These are phyloP conservation scores for Termitomyces sp. DNA, from an alignment of 768 basidiomycete species.

Conservation along the genomic window DNA sequence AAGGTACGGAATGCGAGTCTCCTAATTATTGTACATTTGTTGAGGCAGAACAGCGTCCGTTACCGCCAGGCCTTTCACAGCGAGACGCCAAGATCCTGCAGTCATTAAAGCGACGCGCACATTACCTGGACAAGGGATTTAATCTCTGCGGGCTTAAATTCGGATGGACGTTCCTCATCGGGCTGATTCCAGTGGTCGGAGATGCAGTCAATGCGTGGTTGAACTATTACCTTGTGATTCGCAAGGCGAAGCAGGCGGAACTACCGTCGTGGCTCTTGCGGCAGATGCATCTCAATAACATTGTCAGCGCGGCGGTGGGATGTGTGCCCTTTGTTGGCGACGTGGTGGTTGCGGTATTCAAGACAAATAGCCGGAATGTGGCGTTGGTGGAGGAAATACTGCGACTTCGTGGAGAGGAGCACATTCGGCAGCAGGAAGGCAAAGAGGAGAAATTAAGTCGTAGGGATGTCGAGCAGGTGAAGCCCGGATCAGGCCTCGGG, in stretches of 20 bases:
- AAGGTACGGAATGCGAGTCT: slow-evolving; percentile 36
- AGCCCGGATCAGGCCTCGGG: slow-evolving; percentile 49
- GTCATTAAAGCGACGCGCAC: slow-evolving; percentile 71
- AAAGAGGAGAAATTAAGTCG: slow-evolving; percentile 18
- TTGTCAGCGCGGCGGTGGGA: slow-evolving; percentile 59
- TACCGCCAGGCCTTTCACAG: slow-evolving; percentile 73
- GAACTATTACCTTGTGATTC: slow-evolving; percentile 72
- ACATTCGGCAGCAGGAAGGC: slow-evolving; percentile 43
- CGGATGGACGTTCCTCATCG: slow-evolving; percentile 83
- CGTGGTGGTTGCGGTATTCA: slow-evolving; percentile 68
- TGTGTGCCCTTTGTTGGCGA: slow-evolving; percentile 72
- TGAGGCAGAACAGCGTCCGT: slow-evolving; percentile 40
- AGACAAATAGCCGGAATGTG: slow-evolving; percentile 88
- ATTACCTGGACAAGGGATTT: slow-evolving; percentile 87
- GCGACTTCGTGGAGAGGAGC: slow-evolving; percentile 70
- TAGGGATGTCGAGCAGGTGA: slow-evolving; percentile 36
- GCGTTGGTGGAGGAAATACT: slow-evolving; percentile 81
- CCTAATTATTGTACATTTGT: neutral
- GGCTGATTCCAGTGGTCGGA: slow-evolving; percentile 66
- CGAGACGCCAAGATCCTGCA: slow-evolving; percentile 73
- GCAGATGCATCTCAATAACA: slow-evolving; percentile 76
- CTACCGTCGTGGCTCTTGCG: slow-evolving; percentile 56
- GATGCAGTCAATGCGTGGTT: slow-evolving; percentile 57
- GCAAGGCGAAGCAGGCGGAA: slow-evolving; percentile 72
- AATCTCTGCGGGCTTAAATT: slow-evolving; percentile 72